Base-by-base conservation (phyloP, 768 basidiomycete species). In the Mycena filopes region DNA sequence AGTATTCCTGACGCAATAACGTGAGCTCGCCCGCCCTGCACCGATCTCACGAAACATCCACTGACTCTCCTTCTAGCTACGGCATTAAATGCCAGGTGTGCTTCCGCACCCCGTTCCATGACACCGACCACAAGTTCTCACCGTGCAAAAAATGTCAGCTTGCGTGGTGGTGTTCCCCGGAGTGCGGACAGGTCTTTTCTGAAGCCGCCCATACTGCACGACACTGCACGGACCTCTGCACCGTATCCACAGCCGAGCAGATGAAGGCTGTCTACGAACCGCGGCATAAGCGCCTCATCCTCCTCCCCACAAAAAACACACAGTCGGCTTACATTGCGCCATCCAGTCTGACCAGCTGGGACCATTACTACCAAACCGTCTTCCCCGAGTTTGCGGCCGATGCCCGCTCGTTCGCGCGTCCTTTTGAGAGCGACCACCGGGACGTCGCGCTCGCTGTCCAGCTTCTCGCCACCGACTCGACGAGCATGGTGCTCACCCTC, bases 61-160 rank as follows among this genome's bases (percentile, higher is more conserved):
- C 29, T 56, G 18, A 43, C 31, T 4, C 18, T 12, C 13, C 8
- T 16, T 46, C 8, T 8, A 56, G 55, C 18, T n/a, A 16, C 38
- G 62, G 62, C 3, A 41, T 38, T 1, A 66, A 66, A 25, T 66
- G 60, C 33, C 59, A 53, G 36, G 65, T 66, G 16, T 60, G 65
- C 47, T 66, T 66, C 33, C 59, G 65, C 2, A 61, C 65, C 16
- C 59, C 58, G 23, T 66, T 66, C 21, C 59, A 61, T 16, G 54
- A 50, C n/a, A 29, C 9, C 6, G 20, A 49, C 2, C 47, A 21
- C 23, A 45, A n/a, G 5, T 60, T 50, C 16, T 40, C 46, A 25
- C 29, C 46, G 3, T 55, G 54, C 26, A 15, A 10, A 8, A 56
- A 48, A n/a, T 66, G 65, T 42, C 4, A 51, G n/a, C 54, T 66